Base-by-base conservation (phyloP, 208 protist species). In the Crithidia sp. region DNA sequence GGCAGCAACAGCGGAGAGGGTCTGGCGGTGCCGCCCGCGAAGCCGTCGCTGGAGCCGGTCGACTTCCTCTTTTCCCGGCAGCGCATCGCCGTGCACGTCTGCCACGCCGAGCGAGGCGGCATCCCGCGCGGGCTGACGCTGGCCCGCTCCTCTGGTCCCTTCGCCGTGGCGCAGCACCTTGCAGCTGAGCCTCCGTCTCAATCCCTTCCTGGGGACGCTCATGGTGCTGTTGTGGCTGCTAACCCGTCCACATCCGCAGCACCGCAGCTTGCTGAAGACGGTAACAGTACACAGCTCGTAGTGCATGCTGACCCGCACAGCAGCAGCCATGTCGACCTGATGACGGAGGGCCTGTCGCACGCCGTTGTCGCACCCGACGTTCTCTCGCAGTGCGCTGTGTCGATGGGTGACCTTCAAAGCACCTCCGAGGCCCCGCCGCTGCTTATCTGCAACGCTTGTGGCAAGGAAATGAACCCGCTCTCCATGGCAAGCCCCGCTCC, bases 121-220 rank as follows among this genome's bases (percentile, higher is more conserved):
- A 77, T 88, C 3, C 80, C 83, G 9, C 79, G 83, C 14, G 77
- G 76, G 10, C 60, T 88, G 12, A 81, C 83, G 17, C 56, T 88
- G 16, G 58, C 53, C 5, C 79, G 83, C 16, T 70, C 71, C 2
- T 47, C 53, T 6, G 7, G 43, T 4, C 73, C 80, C 17, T 85
- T 88, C 19, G 83, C 76, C 28, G 61, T 83, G 2, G 71, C 53
- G 0, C 68, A 78, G 65, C 50, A 71, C 67, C 28, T 6, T 76
- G 19, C 41, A 47, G 17, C 60, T 36, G 16, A 28, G 28, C 28
- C 28, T 28, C 1, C 28, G 28, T 28, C 28, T 28, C 28, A 28
- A 28, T 28, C 28, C 28, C 28, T 28, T 28, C 28, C 28, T 28
- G 28, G 28, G 28, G 28, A 28, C 1, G 28, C 28, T 28, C 28